Evolutionary conservation across 169 alveolate species (phyloP), one percentile per base, ranked within the genome.

Genomic region (Cryptosporidium meleagridis): DNA sequence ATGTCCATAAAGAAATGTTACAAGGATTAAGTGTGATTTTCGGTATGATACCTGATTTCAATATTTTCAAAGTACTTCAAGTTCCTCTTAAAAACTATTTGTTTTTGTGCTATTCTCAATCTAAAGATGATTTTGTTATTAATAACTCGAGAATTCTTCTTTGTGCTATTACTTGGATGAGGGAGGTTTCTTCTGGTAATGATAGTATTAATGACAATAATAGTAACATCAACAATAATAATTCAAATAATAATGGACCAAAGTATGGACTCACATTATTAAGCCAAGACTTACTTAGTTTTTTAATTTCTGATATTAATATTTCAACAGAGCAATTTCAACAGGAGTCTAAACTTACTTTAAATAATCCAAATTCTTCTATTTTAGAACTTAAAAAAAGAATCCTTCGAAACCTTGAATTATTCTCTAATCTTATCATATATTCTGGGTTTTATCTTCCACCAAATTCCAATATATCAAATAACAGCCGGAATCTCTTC

Each of bases 91-190:
- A 61, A 44, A 41, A 52, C 48, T 80, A 80, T 37, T 59, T 65
- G 23, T 80, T 80, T 62, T 80, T 80, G 89, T 62, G 73, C 9
- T 80, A 80, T 61, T 61, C 70, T 23, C 80, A 80, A 62, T 80
- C 89, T 5, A 80, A 80, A n/a, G 68, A 44, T 31, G 62, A 59
- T 23, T 59, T 23, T 59, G 51, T 80, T 29, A 23, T 80, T 18
- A 80, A 61, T 44, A 80, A 80, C 16, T 59, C 89, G 12, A 80
- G 65, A 37, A 41, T 59, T 10, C 41, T 80, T 4, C 37, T 80
- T 12, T 62, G 89, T 51, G 62, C 65, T 7, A 65, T 73, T 14
- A 80, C 89, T 26, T 80, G 89, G 89, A 37, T 80, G 45, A 59
- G 41, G 33, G 75, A 65, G 8, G 12, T 18, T 41, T 41, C 48